phyloP scores from a whole-genome alignment of 2,329 filamentous ascomycete species.

The Colletotrichum euphorbiae region DNA sequence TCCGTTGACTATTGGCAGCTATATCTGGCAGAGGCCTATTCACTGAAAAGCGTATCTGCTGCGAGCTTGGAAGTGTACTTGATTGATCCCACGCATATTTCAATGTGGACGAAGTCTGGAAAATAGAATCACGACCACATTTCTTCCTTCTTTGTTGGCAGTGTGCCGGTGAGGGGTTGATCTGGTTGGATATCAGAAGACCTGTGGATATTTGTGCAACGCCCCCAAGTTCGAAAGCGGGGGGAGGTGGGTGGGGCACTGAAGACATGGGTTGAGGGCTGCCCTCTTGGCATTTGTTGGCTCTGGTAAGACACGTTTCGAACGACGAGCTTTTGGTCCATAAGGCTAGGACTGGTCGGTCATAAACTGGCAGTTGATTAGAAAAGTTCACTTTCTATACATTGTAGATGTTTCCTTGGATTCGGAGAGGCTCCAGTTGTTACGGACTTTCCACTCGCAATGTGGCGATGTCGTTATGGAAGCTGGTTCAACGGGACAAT shows the following conservation, averaged over 20 bases:
- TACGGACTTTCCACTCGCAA: background rate
- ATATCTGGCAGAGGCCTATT: too few relatives aligned
- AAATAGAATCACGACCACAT: too few relatives aligned
- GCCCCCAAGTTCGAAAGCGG: background rate
- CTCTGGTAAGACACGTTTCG: background rate
- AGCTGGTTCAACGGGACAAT: background rate
- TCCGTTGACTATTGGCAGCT: too few relatives aligned
- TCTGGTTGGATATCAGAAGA: background rate
- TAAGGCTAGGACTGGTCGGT: background rate
- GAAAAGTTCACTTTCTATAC: background rate
- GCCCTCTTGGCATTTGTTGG: slow-evolving; percentile 1
- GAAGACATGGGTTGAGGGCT: background rate
- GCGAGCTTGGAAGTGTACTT: too few relatives aligned
- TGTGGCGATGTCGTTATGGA: background rate
- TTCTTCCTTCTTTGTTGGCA: background rate
- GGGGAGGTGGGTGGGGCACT: background rate
- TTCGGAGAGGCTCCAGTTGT: background rate
- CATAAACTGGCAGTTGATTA: background rate
- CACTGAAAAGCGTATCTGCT: too few relatives aligned
- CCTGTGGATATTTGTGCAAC: background rate
- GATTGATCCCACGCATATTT: too few relatives aligned
- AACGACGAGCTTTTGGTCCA: background rate
- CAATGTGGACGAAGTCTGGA: too few relatives aligned
- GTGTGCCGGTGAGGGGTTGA: background rate
- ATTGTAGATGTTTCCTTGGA: background rate